These are phyloP conservation scores for Zostera marina DNA, from an alignment of 116 monocot genomes.

Conservation along the genomic window DNA sequence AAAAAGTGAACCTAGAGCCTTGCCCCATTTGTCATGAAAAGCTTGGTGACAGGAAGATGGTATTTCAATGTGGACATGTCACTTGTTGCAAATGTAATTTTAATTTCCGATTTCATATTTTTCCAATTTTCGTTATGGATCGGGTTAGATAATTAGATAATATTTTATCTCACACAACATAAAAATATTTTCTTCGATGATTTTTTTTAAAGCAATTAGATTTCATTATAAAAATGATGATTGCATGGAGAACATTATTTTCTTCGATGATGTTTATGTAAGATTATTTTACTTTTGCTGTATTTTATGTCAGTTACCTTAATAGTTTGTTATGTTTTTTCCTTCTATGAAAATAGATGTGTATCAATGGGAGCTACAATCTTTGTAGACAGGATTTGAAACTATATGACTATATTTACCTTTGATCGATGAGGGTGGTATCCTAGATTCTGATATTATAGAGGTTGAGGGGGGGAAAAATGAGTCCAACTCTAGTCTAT, in stretches of 20 bases:
- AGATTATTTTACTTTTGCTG: not conserved
- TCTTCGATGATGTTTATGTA: not conserved
- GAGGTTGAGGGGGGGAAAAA: too few relatives aligned
- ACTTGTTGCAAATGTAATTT: slow-evolving; percentile 93
- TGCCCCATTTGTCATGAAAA: slow-evolving; percentile 93
- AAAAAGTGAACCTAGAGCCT: slow-evolving; percentile 33
- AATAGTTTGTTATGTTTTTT: not conserved
- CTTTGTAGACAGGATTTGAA: too few relatives aligned
- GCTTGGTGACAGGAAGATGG: slow-evolving; percentile 61
- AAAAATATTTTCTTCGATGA: not conserved
- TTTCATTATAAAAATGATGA: too few relatives aligned
- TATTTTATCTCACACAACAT: not conserved
- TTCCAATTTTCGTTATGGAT: not conserved
- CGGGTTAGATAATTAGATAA: not conserved
- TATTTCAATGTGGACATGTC: slow-evolving; percentile 91
- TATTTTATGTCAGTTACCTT: too few relatives aligned
- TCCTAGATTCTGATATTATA: too few relatives aligned
- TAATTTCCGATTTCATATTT: not conserved
- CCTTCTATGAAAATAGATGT: not conserved
- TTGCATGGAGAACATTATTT: too few relatives aligned
- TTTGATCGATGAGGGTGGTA: too few relatives aligned
- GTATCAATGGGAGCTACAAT: too few relatives aligned
- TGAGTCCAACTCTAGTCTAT: too few relatives aligned
- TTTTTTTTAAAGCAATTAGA: too few relatives aligned
- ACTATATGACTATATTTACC: too few relatives aligned